Evolutionary conservation across 2,329 filamentous ascomycete genomes (phyloP), one percentile per base, ranked within the genome.

Genomic region (Colletotrichum tabaci): DNA sequence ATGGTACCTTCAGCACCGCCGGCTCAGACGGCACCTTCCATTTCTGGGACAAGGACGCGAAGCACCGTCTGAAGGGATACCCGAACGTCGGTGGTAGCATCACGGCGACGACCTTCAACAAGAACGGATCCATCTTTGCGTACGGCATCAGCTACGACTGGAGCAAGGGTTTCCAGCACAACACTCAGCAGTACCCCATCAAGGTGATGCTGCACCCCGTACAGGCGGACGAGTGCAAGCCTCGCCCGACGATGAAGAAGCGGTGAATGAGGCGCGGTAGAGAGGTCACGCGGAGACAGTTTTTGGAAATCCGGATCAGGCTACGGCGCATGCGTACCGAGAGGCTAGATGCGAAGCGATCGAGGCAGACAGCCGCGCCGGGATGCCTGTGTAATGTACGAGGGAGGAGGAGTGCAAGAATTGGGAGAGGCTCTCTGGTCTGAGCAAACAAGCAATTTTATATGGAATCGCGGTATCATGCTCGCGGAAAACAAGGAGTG

Each of bases 1-100:
- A 98, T 82, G 96, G 96, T 78, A 99, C 96, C n/a, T 99, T 99
- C 86, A 97, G 93, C 84, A 99, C 96, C 3, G 95, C 96, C 58
- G 96, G 96, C 66, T 93, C 92, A 44, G 96, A 99, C 82, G 96
- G 96, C 66, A 98, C 96, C 0, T 99, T 98, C 87, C 94, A 96
- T 85, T 96, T 96, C 88, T 96, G 94, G 94, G 96, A 99, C 78
- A 95, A 95, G 85, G 93, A 96, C 78, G 94, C 94, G 71, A 96
- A 96, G 84, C 93, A 96, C 83, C 88, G 94, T 47, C 88, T 96
- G 73, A 96, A 96, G 87, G 96, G 96, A 16, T 99, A 95, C 79
- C 94, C 94, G 57, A 87, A 89, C 30, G 93, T 95, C 7, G 93
- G 93, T 21, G 95, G 95, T 69, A 94, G 93, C 77, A 99, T 99